These are phyloP conservation scores for Talaromyces piceae DNA, from an alignment of 2,329 filamentous ascomycete species.

Conservation along the genomic window DNA sequence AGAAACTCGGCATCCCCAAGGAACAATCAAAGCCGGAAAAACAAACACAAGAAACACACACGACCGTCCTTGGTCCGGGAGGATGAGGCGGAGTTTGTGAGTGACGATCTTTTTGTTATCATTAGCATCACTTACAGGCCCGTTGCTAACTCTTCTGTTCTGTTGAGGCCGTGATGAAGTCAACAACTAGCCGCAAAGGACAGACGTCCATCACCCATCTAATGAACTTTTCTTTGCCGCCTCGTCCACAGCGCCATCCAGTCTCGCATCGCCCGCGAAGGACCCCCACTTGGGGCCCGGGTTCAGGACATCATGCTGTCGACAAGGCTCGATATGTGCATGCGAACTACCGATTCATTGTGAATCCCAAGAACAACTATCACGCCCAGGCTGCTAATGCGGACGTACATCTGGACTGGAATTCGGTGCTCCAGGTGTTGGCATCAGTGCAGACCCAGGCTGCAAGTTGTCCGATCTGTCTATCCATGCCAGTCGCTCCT, in stretches of 20 bases:
- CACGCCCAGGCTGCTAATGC: constrained; percentile 73
- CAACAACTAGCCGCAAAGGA: constrained; percentile 66
- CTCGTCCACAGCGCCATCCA: constrained; percentile 56
- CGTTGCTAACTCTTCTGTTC: constrained; percentile 7
- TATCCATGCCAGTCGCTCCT: constrained; percentile 85
- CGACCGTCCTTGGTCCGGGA: constrained; percentile 69
- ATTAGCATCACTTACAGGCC: not conserved
- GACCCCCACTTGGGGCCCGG: constrained; percentile 73
- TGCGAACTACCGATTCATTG: constrained; percentile 95
- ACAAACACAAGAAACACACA: constrained; percentile 76
- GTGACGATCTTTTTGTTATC: constrained; percentile 23
- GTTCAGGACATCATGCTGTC: constrained; percentile 79
- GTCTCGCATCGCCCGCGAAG: constrained; percentile 55
- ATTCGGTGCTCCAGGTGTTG: constrained; percentile 80
- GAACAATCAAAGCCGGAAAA: constrained; percentile 68
- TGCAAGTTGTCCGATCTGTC: constrained; percentile 86
- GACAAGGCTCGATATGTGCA: constrained; percentile 93
- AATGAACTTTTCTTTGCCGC: constrained; percentile 80
- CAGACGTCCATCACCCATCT: constrained; percentile 96
- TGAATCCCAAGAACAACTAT: constrained; percentile 75
- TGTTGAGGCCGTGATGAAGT: constrained; percentile 51
- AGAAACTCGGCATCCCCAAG: constrained; percentile 41
- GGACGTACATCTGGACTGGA: constrained; percentile 86
- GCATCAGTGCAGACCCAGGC: constrained; percentile 84
- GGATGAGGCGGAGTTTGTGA: constrained; percentile 76